Conservation (phyloP, 208 protist genomes). For the Leishmania lainsoni region DNA sequence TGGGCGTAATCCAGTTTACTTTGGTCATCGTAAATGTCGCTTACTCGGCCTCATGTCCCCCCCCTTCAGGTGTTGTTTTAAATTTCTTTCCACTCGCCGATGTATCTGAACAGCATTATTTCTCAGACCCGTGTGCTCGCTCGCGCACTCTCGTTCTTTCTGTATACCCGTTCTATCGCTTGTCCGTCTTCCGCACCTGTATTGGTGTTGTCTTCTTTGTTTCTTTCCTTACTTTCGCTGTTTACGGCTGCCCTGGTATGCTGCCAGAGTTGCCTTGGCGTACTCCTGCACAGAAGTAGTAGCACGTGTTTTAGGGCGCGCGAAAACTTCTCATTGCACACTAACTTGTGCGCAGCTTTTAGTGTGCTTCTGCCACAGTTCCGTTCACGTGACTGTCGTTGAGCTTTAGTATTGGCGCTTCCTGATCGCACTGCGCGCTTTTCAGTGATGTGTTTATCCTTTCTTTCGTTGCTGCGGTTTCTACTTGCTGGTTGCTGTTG, state of each 20-base stretch:
- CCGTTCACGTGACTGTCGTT: background rate
- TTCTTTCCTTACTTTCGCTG: background rate
- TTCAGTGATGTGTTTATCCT: background rate
- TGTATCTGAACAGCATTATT: conserved; percentile 5
- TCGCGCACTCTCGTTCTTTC: background rate
- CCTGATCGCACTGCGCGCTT: background rate
- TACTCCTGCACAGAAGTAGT: background rate
- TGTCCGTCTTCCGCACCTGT: background rate
- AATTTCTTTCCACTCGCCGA: background rate
- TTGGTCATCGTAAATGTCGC: background rate
- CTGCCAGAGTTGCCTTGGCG: background rate
- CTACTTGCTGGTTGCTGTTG: background rate
- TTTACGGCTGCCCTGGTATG: background rate
- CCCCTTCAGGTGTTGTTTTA: background rate
- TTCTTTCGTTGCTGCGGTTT: background rate
- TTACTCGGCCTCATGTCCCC: background rate
- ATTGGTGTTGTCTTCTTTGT: conserved; percentile 6
- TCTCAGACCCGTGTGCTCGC: background rate
- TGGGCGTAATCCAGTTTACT: background rate
- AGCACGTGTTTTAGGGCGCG: background rate
- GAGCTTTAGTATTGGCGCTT: background rate
- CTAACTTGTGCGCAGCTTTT: background rate
- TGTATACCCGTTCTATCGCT: background rate
- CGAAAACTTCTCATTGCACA: background rate
- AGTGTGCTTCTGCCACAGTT: background rate